These are phyloP conservation scores for Moniliophthora roreri DNA, from an alignment of 1,284 basidiomycete species.

Conservation along the genomic window DNA sequence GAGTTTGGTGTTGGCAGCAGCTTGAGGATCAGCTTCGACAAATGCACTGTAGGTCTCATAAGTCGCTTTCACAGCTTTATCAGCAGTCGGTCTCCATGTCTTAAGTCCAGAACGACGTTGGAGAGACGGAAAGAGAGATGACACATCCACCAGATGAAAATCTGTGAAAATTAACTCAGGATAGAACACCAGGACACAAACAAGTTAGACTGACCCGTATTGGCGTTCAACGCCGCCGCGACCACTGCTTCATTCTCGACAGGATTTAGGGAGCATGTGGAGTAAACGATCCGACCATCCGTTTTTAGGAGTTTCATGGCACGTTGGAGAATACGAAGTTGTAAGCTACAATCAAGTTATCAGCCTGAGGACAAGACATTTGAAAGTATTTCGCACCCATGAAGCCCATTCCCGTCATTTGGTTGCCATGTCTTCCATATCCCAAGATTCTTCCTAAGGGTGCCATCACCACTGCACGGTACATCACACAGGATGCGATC, in stretches of 20 bases:
- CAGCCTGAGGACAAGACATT: constrained; percentile 5
- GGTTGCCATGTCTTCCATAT: constrained; percentile 96
- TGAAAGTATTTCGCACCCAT: constrained; percentile 55
- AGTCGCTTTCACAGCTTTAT: constrained; percentile 40
- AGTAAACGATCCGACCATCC: constrained; percentile 93
- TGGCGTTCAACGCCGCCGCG: constrained; percentile 75
- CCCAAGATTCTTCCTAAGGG: constrained; percentile 90
- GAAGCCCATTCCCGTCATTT: constrained; percentile 89
- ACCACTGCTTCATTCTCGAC: constrained; percentile 98
- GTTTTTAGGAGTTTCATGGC: constrained; percentile 89
- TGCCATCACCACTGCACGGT: constrained; percentile 97
- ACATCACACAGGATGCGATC: constrained; percentile 97
- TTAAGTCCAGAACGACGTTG: constrained; percentile 75
- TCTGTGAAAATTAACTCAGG: constrained; percentile 37
- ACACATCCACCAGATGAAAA: constrained; percentile 84
- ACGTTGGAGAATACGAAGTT: constrained; percentile 89
- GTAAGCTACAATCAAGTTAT: constrained; percentile 54
- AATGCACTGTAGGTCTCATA: constrained; percentile 60
- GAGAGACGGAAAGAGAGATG: constrained; percentile 69
- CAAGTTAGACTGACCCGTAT: constrained; percentile 53
- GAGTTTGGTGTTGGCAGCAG: constrained; percentile 57
- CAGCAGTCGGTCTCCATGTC: constrained; percentile 71
- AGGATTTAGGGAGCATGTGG: constrained; percentile 97
- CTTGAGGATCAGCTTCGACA: constrained; percentile 43
- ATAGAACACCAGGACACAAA: background rate